Percentiles rank a stretch among this genome's conserved stretches.
Conservation (phyloP, 2,329 filamentous ascomycete genomes). For the Davidsoniella neocaledoniae region DNA sequence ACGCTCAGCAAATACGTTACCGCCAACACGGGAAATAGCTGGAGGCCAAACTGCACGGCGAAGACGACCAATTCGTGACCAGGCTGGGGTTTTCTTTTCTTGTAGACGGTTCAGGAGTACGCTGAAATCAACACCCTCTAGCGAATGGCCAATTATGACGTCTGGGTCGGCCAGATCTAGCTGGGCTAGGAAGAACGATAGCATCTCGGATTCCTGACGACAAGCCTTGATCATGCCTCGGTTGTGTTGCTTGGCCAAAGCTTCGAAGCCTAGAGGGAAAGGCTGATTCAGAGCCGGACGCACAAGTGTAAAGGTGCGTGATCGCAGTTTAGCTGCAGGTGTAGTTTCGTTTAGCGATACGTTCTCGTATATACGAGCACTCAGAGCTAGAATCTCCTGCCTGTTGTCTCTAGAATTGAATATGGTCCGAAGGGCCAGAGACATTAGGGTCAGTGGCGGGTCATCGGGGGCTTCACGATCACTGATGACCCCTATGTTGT, state of each 20-base stretch:
- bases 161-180: conserved; percentile 82
- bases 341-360: conserved; percentile 76
- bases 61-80: conserved; percentile 82
- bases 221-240: conserved; percentile 64
- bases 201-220: conserved; percentile 68
- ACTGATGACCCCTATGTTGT: conserved; percentile 52
- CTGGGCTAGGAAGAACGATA: conserved; percentile 79
- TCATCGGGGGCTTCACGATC: conserved; percentile 69
- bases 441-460: conserved; percentile 91
- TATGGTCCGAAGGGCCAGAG: conserved; percentile 68
- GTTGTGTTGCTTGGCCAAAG: conserved; percentile 52
- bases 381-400: conserved; percentile 85
- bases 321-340: conserved; percentile 72
- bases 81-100: conserved; percentile 81
- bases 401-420: conserved; percentile 90
- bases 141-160: conserved; percentile 79
- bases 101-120: conserved; percentile 73
- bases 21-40: conserved; percentile 68
- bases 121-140: conserved; percentile 96
- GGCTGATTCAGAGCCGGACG: conserved; percentile 51
- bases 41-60: conserved; percentile 74
- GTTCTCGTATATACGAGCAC: conserved; percentile 83
- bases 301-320: conserved; percentile 80
- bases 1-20: conserved; percentile 84
- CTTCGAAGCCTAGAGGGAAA: conserved; percentile 79